A percentile compares a stretch with the other conserved stretches of the same genome.
phyloP scores from a whole-genome alignment of 2,329 filamentous ascomycete genomes.

The Colletotrichum gigasporum region DNA sequence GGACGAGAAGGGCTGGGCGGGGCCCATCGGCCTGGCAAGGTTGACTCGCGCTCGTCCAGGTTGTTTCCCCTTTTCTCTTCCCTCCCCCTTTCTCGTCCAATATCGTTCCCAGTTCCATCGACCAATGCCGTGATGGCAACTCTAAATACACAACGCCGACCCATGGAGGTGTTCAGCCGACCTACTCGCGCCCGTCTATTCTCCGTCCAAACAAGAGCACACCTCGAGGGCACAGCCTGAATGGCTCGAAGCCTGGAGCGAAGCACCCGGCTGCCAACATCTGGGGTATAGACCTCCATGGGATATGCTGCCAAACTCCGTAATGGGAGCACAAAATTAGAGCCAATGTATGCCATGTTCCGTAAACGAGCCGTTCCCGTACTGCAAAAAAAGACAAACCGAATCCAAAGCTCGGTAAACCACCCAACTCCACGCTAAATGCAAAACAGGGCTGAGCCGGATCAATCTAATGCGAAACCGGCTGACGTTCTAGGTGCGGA shows the following conservation, averaged over 20 bases:
- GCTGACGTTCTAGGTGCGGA: slow-evolving; percentile 17
- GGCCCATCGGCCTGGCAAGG: background rate
- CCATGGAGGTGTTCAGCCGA: slow-evolving; percentile 27
- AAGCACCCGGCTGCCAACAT: slow-evolving; percentile 16
- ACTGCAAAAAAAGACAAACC: slow-evolving; percentile 8
- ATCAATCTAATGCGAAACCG: background rate
- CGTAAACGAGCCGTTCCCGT: background rate
- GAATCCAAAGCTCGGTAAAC: slow-evolving; percentile 10
- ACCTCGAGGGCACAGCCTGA: background rate
- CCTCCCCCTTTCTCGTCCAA: background rate
- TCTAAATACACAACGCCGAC: slow-evolving; percentile 30
- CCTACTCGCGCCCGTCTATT: background rate
- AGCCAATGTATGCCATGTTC: slow-evolving; percentile 1
- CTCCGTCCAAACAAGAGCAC: background rate
- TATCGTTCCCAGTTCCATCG: background rate
- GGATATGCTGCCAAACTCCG: slow-evolving; percentile 22
- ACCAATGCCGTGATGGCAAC: slow-evolving; percentile 13
- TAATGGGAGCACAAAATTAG: background rate
- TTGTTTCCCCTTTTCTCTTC: background rate
- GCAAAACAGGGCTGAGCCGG: slow-evolving; percentile 22
- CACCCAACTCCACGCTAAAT: slow-evolving; percentile 31
- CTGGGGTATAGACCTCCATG: slow-evolving; percentile 28
- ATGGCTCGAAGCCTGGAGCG: background rate
- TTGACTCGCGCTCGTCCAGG: background rate
- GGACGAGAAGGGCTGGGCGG: background rate